Base-by-base conservation (phyloP, 163 green algal genomes). In the Volvox carteri region DNA sequence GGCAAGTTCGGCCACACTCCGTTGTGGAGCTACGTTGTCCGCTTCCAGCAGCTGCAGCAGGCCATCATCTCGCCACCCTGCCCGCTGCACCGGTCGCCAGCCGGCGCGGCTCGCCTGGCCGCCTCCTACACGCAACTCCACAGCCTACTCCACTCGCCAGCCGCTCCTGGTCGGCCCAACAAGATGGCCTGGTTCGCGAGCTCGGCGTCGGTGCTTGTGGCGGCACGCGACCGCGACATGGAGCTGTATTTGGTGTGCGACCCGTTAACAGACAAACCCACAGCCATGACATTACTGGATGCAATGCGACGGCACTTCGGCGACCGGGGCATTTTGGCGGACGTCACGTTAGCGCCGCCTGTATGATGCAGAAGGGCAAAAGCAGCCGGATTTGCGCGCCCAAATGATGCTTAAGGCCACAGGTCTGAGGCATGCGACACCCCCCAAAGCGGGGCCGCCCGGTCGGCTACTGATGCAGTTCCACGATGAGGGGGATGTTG, bases 171-270 rank as follows among this genome's bases (percentile, higher is more conserved):
- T 18, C 62, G 80, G 67, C 83, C 83, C 50, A 88, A 88, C 83
- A 88, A 88, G 83, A 48, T 88, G 83, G 83, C 83, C 35, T 88
- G 83, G 83, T 75, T 88, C 4, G 67, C 83, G n/a, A 50, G 67
- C 68, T 23, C 23, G 16, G 1, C 2, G 25, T 28, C 30, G 18
- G 83, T 74, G 50, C 68, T 88, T 86, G 58, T 95, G 37, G 93
- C 81, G 11, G 18, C 35, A 1, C 81, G 81, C 11, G 84, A 90
- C 25, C 52, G 79, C 1, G 92, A 93, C 4, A 56, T 90, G 33
- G 93, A 96, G 92, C 65, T 96, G 6, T 96, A 93, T 52, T 58
- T 94, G 41, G 81, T 88, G 9, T 86, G 91, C 6, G 93, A 96
- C 48, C 89, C 87, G 11, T 41, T 94, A 33, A 88, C 87, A 19